A percentile compares a stretch with the other conserved stretches of the same genome.
Conservation (phyloP, 495 filamentous ascomycete species). For the Daldinia bambusicola region DNA sequence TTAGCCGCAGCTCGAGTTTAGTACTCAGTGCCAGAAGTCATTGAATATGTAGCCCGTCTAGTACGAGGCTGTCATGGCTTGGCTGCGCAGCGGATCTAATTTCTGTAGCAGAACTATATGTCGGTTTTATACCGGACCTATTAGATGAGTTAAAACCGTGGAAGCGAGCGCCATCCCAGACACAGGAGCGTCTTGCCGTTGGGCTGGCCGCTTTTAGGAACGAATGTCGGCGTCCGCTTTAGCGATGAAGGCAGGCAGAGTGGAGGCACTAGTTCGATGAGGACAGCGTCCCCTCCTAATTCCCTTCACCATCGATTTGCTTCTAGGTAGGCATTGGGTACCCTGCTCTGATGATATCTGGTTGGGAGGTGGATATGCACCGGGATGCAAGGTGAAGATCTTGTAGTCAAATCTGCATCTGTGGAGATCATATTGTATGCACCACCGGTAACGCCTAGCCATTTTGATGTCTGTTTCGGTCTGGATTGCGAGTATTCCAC, state of each 20-base stretch:
- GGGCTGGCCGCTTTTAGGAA: neutral
- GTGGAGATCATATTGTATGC: conserved; percentile 2
- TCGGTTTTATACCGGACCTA: conserved; percentile 16
- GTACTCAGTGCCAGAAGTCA: conserved; percentile 16
- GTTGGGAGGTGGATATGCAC: conserved; percentile 4
- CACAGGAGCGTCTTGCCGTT: conserved; percentile 13
- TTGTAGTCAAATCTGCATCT: conserved; percentile 10
- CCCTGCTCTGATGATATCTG: conserved; percentile 12
- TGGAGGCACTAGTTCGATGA: conserved; percentile 7
- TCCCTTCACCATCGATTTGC: conserved; percentile 7
- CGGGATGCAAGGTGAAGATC: conserved; percentile 18
- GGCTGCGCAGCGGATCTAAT: conserved; percentile 27
- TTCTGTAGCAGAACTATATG: conserved; percentile 14
- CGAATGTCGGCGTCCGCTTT: neutral
- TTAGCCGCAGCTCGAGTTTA: conserved; percentile 1
- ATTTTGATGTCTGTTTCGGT: conserved; percentile 13
- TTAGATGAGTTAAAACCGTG: conserved; percentile 4
- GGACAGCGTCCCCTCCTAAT: conserved; percentile 4
- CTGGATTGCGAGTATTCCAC: conserved; percentile 10
- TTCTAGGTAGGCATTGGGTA: conserved; percentile 18
- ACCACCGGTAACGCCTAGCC: neutral
- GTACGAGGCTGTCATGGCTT: conserved; percentile 1
- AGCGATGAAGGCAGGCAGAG: neutral
- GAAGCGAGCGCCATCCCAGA: neutral
- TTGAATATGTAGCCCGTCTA: conserved; percentile 7